Base-by-base conservation (phyloP, 768 basidiomycete species). In the Panaeolus cyanescens region DNA sequence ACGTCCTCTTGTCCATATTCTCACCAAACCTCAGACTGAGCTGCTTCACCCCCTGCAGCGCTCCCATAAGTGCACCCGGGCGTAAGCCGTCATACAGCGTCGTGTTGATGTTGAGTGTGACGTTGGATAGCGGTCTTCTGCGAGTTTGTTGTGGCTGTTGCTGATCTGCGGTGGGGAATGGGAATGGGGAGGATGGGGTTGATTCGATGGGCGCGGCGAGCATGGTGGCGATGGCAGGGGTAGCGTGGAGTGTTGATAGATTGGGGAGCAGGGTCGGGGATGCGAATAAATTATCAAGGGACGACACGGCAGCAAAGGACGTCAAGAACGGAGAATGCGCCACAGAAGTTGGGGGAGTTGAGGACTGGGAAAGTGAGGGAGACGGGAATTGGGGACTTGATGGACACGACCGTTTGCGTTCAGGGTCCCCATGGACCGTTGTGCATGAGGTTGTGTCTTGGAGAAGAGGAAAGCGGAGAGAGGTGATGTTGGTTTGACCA, bases 31-130 rank as follows among this genome's bases (percentile, higher is more conserved):
- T 64, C 4, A 84, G 59, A 2, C 68, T 62, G 2, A 83, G 69
- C 7, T 65, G 63, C 15, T 62, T 59, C 55, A 79, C 68, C 7
- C 76, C 79, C 15, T 66, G 71, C 15, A 82, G 63, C 6, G 71
- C 56, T 9, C 62, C 63, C 69, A 83, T 75, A 5, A 83, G 67
- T 5, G 79, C 70, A 5, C 75, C 74, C 0, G 83, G 83, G 22
- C 82, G 73, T 25, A 84, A 73, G 0, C 82, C 82, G 15, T 72
- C 73, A 61, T 81, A 81, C 2, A 84, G 72, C 3, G 81, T 83
- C 3, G 72, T 75, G 64, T 74, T 78, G 56, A 84, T 77, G 53
- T 74, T 79, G 22, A 83, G 59, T 1, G 68, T 70, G 12, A 80
- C 76, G 6, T 69, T 64, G 25, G 58, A 66, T 6, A 83, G 64